Evolutionary conservation across 2,329 filamentous ascomycete genomes (phyloP).

Genomic region (Tolypocladium sp.): DNA sequence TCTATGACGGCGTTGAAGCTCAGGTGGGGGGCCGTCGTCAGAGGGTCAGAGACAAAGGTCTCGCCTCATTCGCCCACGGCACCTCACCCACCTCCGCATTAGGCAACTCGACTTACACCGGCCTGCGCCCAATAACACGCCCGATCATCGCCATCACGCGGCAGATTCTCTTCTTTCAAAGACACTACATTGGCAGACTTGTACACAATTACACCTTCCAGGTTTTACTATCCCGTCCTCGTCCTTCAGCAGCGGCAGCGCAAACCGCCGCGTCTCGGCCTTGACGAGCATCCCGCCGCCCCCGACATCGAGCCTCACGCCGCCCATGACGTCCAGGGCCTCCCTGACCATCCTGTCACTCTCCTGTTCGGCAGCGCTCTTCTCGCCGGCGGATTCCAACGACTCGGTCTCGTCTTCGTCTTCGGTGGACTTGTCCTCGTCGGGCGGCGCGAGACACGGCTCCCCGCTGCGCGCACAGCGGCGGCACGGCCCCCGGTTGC

Average conservation of each 20-base stretch:
- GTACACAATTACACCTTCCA: neutral
- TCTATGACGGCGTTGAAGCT: too few species aligned
- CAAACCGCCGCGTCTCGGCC: neutral
- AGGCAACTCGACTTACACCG: neutral
- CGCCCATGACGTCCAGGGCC: neutral
- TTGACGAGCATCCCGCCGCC: neutral
- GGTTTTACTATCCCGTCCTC: fast-evolving
- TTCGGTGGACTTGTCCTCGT: neutral
- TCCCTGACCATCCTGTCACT: neutral
- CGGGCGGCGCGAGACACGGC: neutral
- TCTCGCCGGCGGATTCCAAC: neutral
- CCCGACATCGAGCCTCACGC: neutral
- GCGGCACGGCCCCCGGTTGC: neutral
- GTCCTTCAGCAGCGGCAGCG: neutral
- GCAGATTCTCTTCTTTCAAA: neutral
- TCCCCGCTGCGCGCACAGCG: neutral
- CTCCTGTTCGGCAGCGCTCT: neutral
- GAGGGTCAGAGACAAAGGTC: too few species aligned
- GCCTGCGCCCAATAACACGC: neutral
- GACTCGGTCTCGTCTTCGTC: neutral
- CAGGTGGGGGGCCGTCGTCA: too few species aligned
- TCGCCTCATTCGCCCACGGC: neutral
- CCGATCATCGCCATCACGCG: neutral
- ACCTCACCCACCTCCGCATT: neutral
- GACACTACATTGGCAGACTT: neutral